Base-by-base conservation (phyloP, 177 flowering plant genomes). In the Telopea speciosissima region DNA sequence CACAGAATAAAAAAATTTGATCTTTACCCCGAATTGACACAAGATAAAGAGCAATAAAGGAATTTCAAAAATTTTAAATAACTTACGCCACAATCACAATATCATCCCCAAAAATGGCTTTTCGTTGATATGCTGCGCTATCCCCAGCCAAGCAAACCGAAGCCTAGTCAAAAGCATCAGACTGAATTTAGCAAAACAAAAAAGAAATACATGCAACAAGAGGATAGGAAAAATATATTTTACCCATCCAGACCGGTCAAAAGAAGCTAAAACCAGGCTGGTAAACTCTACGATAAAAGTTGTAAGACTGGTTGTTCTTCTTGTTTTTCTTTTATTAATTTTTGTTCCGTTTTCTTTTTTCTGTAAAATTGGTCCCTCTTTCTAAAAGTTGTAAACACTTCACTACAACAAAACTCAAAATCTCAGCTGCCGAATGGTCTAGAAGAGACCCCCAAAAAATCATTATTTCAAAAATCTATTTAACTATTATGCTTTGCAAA, bases 61-160 rank as follows among this genome's bases (percentile, higher is more conserved):
- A 45, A 45, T 45, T 8, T 24, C 1, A 17, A 56, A 26, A 22
- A 21, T 26, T 22, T 49, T 8, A 59, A 44, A 56, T 14, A 71
- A 77, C 88, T 83, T 77, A 86, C 88, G 86, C 90, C 14, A 86
- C 90, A 63, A 83, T 86, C 45, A 86, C 88, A 22, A 86, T 78
- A 78, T 86, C 88, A 68, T 86, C 86, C n/a, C 88, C 88, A 76
- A 76, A 86, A 49, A 70, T 66, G 65, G 87, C 78, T 49, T 72
- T 79, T 73, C 91, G 74, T 5, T 82, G 86, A 76, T 92, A 87
- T 21, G 94, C 79, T 23, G 92, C 84, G 67, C 85, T 81, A 63
- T 86, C 90, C 24, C 96, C 96, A 71, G 97, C 93, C 23, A 80
- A 77, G 77, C 98, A 91, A 54, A 69, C 65, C 0, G 97, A 86